Conservation (phyloP, 805 yeast genomes). For the Candida odintsovae region DNA sequence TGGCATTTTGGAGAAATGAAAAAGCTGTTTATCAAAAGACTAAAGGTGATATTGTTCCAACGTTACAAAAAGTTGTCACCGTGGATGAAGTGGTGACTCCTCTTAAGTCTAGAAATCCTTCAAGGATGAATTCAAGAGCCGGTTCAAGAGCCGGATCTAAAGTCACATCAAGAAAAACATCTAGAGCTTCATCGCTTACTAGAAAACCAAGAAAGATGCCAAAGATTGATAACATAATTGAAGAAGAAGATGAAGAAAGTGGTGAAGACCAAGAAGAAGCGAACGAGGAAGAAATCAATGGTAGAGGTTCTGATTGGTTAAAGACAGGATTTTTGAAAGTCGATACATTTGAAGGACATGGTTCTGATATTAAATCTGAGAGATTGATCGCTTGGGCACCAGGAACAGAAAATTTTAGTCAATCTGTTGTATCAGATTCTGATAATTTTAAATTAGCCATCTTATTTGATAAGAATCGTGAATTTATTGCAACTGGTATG, state of each 20-base stretch:
- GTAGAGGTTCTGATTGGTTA: conserved; percentile 50
- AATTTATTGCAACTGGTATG: conserved; percentile 68
- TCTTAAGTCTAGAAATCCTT: conserved; percentile 10
- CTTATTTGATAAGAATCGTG: conserved; percentile 56
- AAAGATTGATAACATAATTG: neutral
- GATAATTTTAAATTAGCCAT: conserved; percentile 59
- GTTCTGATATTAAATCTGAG: conserved; percentile 36
- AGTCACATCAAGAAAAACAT: conserved; percentile 2
- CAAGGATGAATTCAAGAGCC: conserved; percentile 12
- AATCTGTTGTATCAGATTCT: conserved; percentile 32
- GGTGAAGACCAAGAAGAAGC: conserved; percentile 18
- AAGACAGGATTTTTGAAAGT: conserved; percentile 33
- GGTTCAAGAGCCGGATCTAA: conserved; percentile 9
- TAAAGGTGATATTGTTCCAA: conserved; percentile 40
- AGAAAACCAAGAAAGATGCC: neutral
- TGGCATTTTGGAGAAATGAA: conserved; percentile 85
- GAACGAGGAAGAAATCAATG: conserved; percentile 25
- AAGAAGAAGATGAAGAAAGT: conserved; percentile 25
- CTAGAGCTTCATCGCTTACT: conserved; percentile 10
- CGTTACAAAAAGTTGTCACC: conserved; percentile 53
- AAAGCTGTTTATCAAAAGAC: conserved; percentile 51
- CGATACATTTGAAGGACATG: conserved; percentile 48
- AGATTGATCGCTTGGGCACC: conserved; percentile 64
- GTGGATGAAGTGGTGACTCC: conserved; percentile 15
- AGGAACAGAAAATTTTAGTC: conserved; percentile 41